Base-by-base conservation (phyloP, 192 early-diverging fungal species). In the Phlyctochytrium arcticum region DNA sequence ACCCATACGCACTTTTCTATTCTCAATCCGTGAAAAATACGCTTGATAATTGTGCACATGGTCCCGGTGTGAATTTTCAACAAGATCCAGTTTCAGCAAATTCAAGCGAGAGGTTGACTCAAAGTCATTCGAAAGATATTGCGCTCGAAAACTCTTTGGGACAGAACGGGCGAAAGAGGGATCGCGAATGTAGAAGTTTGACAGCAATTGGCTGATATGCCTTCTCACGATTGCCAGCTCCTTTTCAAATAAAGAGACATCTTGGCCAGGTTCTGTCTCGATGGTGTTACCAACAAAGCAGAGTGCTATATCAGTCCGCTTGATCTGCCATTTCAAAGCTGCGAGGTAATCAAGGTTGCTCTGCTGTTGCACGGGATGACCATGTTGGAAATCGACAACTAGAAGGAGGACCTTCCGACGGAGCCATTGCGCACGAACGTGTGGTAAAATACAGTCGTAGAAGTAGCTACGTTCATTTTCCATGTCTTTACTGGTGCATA, bases 1-100 rank as follows among this genome's bases (percentile, higher is more conserved):
- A 4, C 65, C 65, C 61, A 67, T 65, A n/a, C 29, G 10, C 32
- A 67, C 65, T 31, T 54, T 30, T n/a, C 49, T 6, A n/a, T 2
- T 48, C 15, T 58, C 50, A 32, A 63, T 47, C 17, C 50, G 47
- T 8, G 47, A 53, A 33, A 63, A 63, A 46, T 2, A 54, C 8
- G 49, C 19, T 19, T 42, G 50, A 31, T 63, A 63, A 59, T 26
- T 17, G 21, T 21, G 21, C 1, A n/a, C n/a, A 17, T 12, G 59
- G 24, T 30, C 17, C 17, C 33, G 36, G 3, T n/a, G 12, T n/a
- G n/a, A n/a, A n/a, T n/a, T n/a, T 21, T 54, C 27, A 2, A 23
- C 9, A 26, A 60, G 37, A 12, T 47, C 23, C 3, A 54, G 46
- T 26, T 47, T 30, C 49, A 63, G 31, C 15, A 23, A 8, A 10